Base-by-base conservation (phyloP, 257 asterid species). In the Solanum sparsipilum region DNA sequence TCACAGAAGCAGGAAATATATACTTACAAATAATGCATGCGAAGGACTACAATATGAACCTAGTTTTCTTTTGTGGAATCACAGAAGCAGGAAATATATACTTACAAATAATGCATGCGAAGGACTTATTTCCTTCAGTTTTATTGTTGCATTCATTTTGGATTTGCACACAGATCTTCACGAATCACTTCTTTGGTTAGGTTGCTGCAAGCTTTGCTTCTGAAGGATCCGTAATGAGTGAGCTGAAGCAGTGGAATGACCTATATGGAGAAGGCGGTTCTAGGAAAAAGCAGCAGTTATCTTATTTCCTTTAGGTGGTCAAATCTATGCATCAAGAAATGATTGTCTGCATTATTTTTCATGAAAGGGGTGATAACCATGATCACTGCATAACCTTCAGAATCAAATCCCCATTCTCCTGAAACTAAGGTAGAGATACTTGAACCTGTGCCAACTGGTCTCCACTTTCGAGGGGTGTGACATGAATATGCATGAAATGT, bases 201-300 rank as follows among this genome's bases (percentile, higher is more conserved):
- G 98, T 95, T 90, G 98, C 99, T 75, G 97, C 99, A 5, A 96
- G 99, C 92, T 96, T 95, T 90, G 96, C 99, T 86, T 89, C 96
- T 0, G 99, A 94, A 93, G 99, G 99, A 90, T 93, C 98, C 15
- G 76, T 95, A 86, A 96, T 96, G 99, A 89, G 88, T 7, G 99
- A 95, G 94, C 94, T 96, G 73, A 94, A 94, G 93, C 99, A 94
- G 89, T 96, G 99, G 99, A 96, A 96, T 83, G 98, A 95, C 21
- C 94, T 94, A 6, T 96, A 95, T 63, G 99, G 99, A 58, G 99
- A 94, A 93, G 98, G 99, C 32, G 99, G 99, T 83, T 94, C 98
- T 27, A 93, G 99, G 89, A 95, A 95, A 94, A 96, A 93, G 86
- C 88, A 94, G 88, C 98, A 95, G 90, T 87, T 96, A n/a, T 88